A percentile compares a stretch with the other conserved stretches of the same genome.
These are phyloP conservation scores for Barnettozyma sp. DNA, from an alignment of 805 yeast species.

Conservation along the genomic window DNA sequence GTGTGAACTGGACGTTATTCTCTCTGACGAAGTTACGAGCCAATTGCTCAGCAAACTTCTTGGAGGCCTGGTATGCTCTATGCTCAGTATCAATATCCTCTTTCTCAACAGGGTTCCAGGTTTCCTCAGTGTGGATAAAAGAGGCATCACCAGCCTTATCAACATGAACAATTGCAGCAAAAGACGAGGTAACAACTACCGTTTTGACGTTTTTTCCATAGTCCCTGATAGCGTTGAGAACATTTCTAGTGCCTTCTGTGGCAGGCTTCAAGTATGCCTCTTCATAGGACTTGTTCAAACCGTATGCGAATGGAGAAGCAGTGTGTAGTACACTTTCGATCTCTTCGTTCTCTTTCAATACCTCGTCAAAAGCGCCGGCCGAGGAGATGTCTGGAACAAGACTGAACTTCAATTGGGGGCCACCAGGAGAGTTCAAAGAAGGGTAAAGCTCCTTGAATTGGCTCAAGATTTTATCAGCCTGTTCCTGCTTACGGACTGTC, in stretches of 20 bases:
- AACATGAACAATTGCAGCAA: conserved; percentile 37
- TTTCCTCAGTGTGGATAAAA: conserved; percentile 35
- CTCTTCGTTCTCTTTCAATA: conserved; percentile 41
- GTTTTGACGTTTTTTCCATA: conserved; percentile 36
- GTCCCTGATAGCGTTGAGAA: conserved; percentile 42
- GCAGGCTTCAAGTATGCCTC: conserved; percentile 52
- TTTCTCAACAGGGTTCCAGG: conserved; percentile 50
- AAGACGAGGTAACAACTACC: conserved; percentile 48
- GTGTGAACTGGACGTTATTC: conserved; percentile 32
- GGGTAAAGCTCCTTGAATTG: conserved; percentile 28
- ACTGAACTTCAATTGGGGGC: conserved; percentile 34
- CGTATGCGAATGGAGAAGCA: conserved; percentile 52
- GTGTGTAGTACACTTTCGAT: conserved; percentile 50
- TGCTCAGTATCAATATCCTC: conserved; percentile 35
- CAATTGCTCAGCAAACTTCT: conserved; percentile 51
- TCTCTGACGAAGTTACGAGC: conserved; percentile 47
- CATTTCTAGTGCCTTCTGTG: conserved; percentile 44
- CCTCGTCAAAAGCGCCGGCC: conserved; percentile 39
- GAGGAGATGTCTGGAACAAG: conserved; percentile 42
- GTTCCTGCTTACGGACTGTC: conserved; percentile 35
- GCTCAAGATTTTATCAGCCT: conserved; percentile 29
- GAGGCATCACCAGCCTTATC: conserved; percentile 30
- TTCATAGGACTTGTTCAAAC: conserved; percentile 35
- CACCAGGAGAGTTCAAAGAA: conserved; percentile 7
- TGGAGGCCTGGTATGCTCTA: conserved; percentile 51